A percentile compares a stretch with the other conserved stretches of the same genome.
phyloP scores from a whole-genome alignment of 2,329 filamentous ascomycete species.

The Exutisphaerella laricina region DNA sequence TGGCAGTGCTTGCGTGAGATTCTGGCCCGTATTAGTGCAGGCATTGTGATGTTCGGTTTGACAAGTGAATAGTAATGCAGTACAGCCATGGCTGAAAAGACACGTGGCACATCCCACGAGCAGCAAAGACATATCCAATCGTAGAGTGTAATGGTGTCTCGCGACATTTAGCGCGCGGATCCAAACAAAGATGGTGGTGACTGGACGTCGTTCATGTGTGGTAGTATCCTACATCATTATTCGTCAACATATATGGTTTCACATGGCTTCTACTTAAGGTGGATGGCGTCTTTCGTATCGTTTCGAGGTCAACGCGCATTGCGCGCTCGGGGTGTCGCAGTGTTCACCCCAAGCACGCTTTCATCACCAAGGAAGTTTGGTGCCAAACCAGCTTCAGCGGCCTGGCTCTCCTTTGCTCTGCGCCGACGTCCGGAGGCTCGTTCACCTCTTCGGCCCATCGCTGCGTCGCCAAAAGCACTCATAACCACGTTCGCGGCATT shows the following conservation, averaged over 20 bases:
- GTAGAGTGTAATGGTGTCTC: no score
- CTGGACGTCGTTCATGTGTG: no score
- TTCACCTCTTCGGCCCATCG: constrained; percentile 30
- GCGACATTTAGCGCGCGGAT: no score
- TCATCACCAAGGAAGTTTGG: constrained; percentile 33
- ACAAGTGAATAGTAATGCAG: no score
- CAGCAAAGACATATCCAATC: no score
- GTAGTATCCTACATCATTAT: background rate
- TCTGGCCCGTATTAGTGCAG: no score
- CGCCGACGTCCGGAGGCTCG: constrained; percentile 27
- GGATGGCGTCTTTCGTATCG: background rate
- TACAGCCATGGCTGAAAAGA: no score
- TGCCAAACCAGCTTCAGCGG: constrained; percentile 25
- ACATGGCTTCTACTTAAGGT: no score
- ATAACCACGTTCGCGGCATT: constrained; percentile 31
- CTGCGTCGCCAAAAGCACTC: constrained; percentile 30
- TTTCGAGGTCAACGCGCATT: background rate
- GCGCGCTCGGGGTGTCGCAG: background rate
- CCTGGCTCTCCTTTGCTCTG: constrained; percentile 16
- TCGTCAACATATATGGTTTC: background rate
- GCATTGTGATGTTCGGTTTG: no score
- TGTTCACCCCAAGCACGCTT: constrained; percentile 29
- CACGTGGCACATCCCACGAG: no score
- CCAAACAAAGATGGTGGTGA: no score
- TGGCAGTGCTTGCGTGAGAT: no score